Base-by-base conservation (phyloP, 1,284 basidiomycete genomes). In the Amylostereum areolatum region DNA sequence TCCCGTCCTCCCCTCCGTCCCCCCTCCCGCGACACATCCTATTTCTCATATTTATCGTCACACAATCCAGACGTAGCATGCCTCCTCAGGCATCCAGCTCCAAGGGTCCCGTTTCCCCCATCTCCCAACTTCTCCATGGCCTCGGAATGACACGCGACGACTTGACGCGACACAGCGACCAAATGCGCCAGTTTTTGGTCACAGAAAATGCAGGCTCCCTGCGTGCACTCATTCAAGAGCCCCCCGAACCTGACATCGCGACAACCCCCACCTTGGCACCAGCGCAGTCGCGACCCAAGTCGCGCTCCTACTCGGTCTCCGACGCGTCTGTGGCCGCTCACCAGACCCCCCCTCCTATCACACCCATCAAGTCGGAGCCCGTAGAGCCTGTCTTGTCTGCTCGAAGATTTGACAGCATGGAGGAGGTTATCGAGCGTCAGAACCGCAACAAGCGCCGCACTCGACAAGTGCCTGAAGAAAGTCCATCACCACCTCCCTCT, bases 111-210 rank as follows among this genome's bases (percentile, higher is more conserved):
- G 45, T 62, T 32, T 74, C 73, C 5, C 84, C 83, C 45, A 84
- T 87, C 35, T 81, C 81, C 43, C 77, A 81, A 56, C 74, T 88
- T 28, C 69, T 88, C 39, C 71, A 75, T 54, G 76, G 76, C 10
- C 72, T 87, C 34, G 85, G 85, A 42, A 72, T 88, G 58, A 85
- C 84, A 55, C 76, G 82, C 64, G 78, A 83, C 57, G 85, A 88
- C 66, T 70, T 88, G 49, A 62, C 72, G 56, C 73, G 75, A 59
- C 81, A 77, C 59, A 84, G 79, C 57, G 73, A 80, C 64, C 77
- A 85, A 61, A 88, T 88, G 85, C 79, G 85, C 47, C 76, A 81
- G 52, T 86, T 86, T 67, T 70, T 88, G 52, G 80, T 77, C 30
- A 66, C 78, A 25, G 74, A 81, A 57, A 66, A 69, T 59, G 59